These are phyloP conservation scores for Saccharomyces hybrid DNA, from an alignment of 1,139 yeast species.

Conservation along the genomic window DNA sequence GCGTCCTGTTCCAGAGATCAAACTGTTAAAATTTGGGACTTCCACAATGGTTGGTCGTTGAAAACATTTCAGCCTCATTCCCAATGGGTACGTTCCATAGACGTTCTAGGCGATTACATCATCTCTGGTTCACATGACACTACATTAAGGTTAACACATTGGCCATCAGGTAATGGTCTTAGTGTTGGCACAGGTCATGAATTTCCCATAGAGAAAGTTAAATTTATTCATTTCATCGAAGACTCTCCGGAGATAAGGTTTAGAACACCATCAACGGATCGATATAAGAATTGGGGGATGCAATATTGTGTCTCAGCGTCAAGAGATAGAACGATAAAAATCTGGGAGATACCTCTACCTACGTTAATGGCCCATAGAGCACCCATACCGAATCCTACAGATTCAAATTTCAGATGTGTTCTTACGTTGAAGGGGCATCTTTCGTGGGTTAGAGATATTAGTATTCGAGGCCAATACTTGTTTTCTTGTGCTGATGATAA, in stretches of 20 bases:
- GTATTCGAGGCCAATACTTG: constrained; percentile 49
- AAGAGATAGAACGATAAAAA: constrained; percentile 64
- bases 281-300: constrained; percentile 42
- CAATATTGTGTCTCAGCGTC: constrained; percentile 74
- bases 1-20: constrained; percentile 76
- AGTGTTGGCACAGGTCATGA: constrained; percentile 68
- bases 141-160: constrained; percentile 57
- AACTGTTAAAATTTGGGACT: constrained; percentile 71
- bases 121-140: constrained; percentile 81
- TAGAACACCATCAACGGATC: constrained; percentile 5
- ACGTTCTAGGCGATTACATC: constrained; percentile 47
- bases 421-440: constrained; percentile 62
- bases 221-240: constrained; percentile 50
- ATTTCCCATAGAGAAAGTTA: constrained; percentile 74
- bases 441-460: constrained; percentile 69
- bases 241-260: not conserved
- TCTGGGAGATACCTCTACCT: constrained; percentile 74
- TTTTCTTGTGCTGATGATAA: constrained; percentile 78
- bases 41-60: constrained; percentile 58
- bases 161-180: constrained; percentile 60
- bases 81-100: constrained; percentile 79
- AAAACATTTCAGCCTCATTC: constrained; percentile 69
- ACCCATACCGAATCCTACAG: constrained; percentile 47
- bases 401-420: constrained; percentile 56
- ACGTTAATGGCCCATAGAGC: constrained; percentile 44